These are phyloP conservation scores for Dalbergia oliveri DNA, from an alignment of 306 rosid genomes.

Conservation along the genomic window DNA sequence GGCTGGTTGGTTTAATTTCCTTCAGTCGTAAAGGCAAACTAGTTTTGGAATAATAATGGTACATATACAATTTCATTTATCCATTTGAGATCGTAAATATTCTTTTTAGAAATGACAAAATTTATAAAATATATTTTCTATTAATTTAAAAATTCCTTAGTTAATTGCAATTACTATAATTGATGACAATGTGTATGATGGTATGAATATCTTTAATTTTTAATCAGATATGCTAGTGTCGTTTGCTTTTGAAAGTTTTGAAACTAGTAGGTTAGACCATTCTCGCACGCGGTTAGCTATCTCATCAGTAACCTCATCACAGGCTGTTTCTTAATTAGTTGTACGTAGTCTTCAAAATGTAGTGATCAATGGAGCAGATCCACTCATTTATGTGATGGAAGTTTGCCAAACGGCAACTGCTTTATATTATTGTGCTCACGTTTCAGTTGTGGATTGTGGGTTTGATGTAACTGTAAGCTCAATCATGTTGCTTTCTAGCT, in stretches of 20 bases:
- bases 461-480: neutral
- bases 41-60: no score
- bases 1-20: no score
- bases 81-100: no score
- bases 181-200: constrained; percentile 4
- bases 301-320: neutral
- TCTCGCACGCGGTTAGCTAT: neutral
- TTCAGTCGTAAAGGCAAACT: no score
- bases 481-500: neutral
- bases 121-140: neutral
- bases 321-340: neutral
- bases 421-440: constrained; percentile 16
- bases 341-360: neutral
- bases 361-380: neutral
- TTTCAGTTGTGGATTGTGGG: constrained; percentile 10
- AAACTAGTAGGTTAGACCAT: constrained; percentile 24
- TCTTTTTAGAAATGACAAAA: no score
- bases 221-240: neutral
- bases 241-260: constrained; percentile 14
- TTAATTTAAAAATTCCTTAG: neutral
- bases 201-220: neutral
- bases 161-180: neutral
- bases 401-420: neutral
- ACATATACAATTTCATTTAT: no score
- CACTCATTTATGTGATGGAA: constrained; percentile 23